Evolutionary conservation across 163 green algal genomes (phyloP).

Genomic region (Scenedesmus sp.): DNA sequence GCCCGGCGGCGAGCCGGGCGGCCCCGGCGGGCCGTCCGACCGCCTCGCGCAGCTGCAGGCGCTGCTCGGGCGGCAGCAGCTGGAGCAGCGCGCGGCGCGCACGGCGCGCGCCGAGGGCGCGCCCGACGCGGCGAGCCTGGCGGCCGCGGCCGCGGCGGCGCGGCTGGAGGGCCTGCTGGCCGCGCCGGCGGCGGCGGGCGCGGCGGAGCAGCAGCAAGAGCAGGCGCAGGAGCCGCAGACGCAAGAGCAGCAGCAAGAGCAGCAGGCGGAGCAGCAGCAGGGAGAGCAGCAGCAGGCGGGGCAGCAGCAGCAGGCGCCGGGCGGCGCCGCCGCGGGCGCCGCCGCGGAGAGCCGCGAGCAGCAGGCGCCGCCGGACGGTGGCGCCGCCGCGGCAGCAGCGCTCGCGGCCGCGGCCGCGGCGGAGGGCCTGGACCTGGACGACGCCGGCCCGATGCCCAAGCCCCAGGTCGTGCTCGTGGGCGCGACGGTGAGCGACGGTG

Average conservation of each 20-base stretch:
- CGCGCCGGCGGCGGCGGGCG: constrained; percentile 12
- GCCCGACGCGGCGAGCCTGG: background rate
- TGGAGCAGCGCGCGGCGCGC: background rate
- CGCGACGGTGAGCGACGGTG: constrained; percentile 65
- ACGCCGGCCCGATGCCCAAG: constrained; percentile 43
- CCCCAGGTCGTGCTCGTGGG: constrained; percentile 75
- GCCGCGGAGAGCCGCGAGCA: background rate
- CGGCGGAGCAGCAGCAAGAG: background rate
- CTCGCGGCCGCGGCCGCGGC: background rate
- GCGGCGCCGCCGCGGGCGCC: background rate
- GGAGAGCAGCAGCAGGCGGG: constrained; percentile 11
- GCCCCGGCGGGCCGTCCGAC: background rate
- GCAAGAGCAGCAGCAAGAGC: constrained; percentile 14
- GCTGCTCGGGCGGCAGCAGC: constrained; percentile 18
- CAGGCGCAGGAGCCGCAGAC: constrained; percentile 3
- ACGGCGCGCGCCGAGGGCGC: background rate
- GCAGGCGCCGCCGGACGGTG: constrained; percentile 18
- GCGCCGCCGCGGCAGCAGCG: constrained; percentile 12
- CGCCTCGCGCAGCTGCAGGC: constrained; percentile 8
- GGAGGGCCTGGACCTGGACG: background rate
- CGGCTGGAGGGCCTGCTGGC: constrained; percentile 20
- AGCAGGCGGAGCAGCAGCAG: constrained; percentile 14
- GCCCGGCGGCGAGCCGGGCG: background rate
- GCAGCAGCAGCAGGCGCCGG: background rate
- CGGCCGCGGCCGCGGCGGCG: constrained; percentile 18